Base-by-base conservation (phyloP, 441 rosid species). In the Pelargonium citronellum region DNA sequence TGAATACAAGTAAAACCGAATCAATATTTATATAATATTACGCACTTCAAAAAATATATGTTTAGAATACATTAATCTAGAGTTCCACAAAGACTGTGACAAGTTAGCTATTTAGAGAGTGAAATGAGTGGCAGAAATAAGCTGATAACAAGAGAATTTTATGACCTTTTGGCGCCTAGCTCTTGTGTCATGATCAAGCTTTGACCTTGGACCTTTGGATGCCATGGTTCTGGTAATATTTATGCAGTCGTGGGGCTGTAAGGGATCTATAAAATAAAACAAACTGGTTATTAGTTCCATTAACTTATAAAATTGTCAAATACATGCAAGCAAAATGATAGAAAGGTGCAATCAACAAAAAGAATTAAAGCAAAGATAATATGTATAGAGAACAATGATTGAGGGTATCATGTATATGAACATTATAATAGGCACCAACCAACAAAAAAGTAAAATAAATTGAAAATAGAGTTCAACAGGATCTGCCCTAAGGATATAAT, bases 121-220 rank as follows among this genome's bases (percentile, higher is more conserved):
- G 12, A 15, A 30, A 39, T 37, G 49, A 6, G n/a, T 51, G 39
- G 16, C 13, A 5, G n/a, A 17, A 67, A 61, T 41, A 55, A 64
- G 20, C 51, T 24, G 0, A 46, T 17, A 64, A 64, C 39, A 1
- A n/a, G 30, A 55, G 37, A 67, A 67, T 47, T 58, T 65, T 10
- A 49, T 15, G 68, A 91, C 97, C 96, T 91, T 91, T 13, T 85
- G 96, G 69, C 97, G 96, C 81, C 88, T 87, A 84, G 93, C 83
- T 85, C 83, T 84, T 27, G 93, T 82, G 61, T 91, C 97, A 67
- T 75, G 87, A 77, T 91, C 97, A 71, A 87, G 87, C 86, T 80
- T 89, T 64, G 90, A 80, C 74, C 87, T 85, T 37, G 88, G 88
- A 75, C 91, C 97, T 82, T 82, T 90, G 5, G 91, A 86, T 8